Evolutionary conservation across 176 grass and related monocot genomes (phyloP).

Genomic region (Ensete glaucum): DNA sequence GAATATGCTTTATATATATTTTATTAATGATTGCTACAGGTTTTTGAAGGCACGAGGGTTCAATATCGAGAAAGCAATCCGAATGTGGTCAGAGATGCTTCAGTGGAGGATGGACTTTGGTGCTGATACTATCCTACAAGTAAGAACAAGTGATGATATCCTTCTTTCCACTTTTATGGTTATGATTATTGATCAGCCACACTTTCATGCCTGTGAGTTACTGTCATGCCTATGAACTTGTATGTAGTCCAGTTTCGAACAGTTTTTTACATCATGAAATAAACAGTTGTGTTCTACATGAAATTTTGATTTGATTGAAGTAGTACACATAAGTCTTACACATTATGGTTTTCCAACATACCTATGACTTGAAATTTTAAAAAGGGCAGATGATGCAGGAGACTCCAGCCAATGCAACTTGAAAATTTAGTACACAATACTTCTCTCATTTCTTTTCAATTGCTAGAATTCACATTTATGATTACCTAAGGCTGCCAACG

Average conservation of each 20-base stretch:
- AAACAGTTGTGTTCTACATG: background rate
- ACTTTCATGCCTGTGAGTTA: background rate
- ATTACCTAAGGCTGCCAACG: no score
- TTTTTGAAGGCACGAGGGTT: slow-evolving; percentile 22
- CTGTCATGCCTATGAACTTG: background rate
- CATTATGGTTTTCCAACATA: background rate
- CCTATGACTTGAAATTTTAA: background rate
- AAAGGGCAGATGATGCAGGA: background rate
- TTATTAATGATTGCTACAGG: background rate
- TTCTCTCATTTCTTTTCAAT: no score
- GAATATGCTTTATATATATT: background rate
- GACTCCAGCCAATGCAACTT: background rate
- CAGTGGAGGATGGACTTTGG: slow-evolving; percentile 20
- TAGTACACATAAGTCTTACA: background rate
- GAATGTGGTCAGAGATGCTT: slow-evolving; percentile 19
- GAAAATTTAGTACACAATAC: background rate
- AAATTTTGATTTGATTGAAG: background rate
- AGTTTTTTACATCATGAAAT: background rate
- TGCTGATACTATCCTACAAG: slow-evolving; percentile 17
- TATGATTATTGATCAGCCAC: background rate
- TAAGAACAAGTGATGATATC: background rate
- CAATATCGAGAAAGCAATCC: slow-evolving; percentile 17
- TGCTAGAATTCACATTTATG: no score
- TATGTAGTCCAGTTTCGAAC: background rate
- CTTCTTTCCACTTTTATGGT: background rate